Base-by-base conservation (phyloP, 2,329 filamentous ascomycete genomes). In the Phaeosphaeria sp. region DNA sequence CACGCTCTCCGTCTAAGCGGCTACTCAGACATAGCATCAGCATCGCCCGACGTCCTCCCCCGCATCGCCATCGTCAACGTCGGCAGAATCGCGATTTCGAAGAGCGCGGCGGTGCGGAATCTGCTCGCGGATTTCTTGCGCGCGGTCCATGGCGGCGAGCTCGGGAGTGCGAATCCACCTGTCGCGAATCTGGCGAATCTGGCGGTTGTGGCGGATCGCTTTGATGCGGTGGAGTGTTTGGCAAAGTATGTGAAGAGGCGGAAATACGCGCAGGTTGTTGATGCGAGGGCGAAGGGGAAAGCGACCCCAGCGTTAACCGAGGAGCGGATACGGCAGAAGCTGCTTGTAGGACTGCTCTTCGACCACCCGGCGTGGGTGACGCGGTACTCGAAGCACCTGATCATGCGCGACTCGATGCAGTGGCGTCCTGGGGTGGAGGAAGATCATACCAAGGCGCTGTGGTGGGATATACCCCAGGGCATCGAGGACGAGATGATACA, bases 401-500 rank as follows among this genome's bases (percentile, higher is more conserved):
- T 92, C 53, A 76, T 89, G 60, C 83, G 84, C 59, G 90, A 90
- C 18, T 91, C 87, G 3, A 76, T 78, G 47, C 83, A 83, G 60
- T 87, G 89, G 88, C 79, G 73, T 27, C 68, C 74, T 11, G 70
- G 62, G 1, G 61, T 66, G 2, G 79, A 81, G 25, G 71, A 77
- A 53, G 69, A 78, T 46, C 55, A 77, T 51, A 77, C 67, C 48
- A 74, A 69, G 54, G 82, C 87, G 2, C 79, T 86, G 13, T 93
- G 90, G 90, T 92, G 89, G 89, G 86, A 90, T 69, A 75, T 93
- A 18, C 89, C 89, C 0, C 84, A 87, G 55, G 85, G 85, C 1
- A 74, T 93, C 20, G 91, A 93, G 80, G 88, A 86, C 55, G 90
- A 92, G 71, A 80, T 93, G 3, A 84, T 87, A 39, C 82, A 83